Conservation (phyloP, 2,329 filamentous ascomycete genomes). For the Colletotrichum cuscutae region DNA sequence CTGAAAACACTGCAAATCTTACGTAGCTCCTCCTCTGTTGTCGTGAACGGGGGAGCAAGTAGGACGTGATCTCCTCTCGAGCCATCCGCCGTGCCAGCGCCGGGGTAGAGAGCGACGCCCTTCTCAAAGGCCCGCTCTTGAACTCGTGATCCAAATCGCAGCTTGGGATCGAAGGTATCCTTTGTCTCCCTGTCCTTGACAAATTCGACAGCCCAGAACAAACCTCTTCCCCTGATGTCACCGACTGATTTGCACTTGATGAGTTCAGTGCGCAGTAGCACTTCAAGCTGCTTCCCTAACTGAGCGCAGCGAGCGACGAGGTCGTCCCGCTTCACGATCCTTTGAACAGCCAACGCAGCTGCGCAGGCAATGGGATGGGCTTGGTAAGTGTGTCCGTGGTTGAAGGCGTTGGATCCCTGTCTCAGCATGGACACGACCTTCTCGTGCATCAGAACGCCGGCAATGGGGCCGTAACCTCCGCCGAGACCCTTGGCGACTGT, state of each 20-base stretch:
- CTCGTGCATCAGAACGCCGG: constrained; percentile 62
- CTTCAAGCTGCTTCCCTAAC: constrained; percentile 45
- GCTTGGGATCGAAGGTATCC: constrained; percentile 45
- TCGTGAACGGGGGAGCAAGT: constrained; percentile 75
- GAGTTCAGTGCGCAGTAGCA: constrained; percentile 41
- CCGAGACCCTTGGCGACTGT: constrained; percentile 69
- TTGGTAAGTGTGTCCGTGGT: constrained; percentile 41
- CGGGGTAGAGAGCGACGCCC: constrained; percentile 56
- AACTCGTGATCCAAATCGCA: constrained; percentile 41
- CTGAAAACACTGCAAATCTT: constrained; percentile 20
- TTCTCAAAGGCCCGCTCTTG: constrained; percentile 43
- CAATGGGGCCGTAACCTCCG: constrained; percentile 66
- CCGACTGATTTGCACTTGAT: constrained; percentile 47
- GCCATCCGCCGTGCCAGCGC: constrained; percentile 69
- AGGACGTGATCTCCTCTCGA: constrained; percentile 75
- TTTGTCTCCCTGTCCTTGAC: constrained; percentile 50
- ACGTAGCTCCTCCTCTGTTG: constrained; percentile 48
- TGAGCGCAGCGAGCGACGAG: constrained; percentile 45
- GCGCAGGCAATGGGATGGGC: constrained; percentile 42
- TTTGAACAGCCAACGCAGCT: constrained; percentile 42
- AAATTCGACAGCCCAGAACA: constrained; percentile 61
- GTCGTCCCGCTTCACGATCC: constrained; percentile 46
- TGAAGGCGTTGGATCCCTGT: constrained; percentile 51
- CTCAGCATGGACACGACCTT: constrained; percentile 60
- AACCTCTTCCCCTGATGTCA: constrained; percentile 51